Evolutionary conservation across 2,329 filamentous ascomycete genomes (phyloP), one percentile per base, ranked within the genome.

Genomic region (Cladorrhinum sp.): DNA sequence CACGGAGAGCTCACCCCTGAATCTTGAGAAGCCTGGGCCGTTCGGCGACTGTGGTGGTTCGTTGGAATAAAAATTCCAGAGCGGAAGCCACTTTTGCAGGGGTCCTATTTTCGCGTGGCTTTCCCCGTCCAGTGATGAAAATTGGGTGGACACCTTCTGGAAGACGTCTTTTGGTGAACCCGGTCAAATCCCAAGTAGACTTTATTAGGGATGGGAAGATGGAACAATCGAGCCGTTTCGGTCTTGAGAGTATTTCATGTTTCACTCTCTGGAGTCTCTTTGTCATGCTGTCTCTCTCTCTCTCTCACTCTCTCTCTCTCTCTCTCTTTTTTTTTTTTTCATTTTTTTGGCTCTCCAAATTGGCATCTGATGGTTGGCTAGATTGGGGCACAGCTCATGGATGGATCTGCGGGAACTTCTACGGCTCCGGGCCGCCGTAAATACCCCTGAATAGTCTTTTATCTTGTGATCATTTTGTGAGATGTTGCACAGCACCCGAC

Each of bases 31-130:
- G 22, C 27, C 23, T 23, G 52, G 23, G 52, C 52, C 22, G 3
- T 24, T 50, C 49, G 22, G 49, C 49, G 49, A 27, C 25, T 24
- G 24, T 50, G 49, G 24, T 50, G 49, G 49, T 24, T 50, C 24
- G 52, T 55, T 25, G 53, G 38, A 49, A 38, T 56, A 24, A 24
- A 55, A 55, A 41, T 13, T 18, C 20, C 22, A 24, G 51, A 41
- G 52, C 24, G 52, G 52, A 55, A 55, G 52, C 36, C 52, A 55
- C 53, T 56, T 55, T 55, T 49, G 53, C 53, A 55, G 53, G 53
- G 53, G 36, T 55, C 32, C 13, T 5, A 16, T 18, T 55, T 54
- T 54, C 41, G 41, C 41, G 41, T 45, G 27, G 27, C 29, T 18
- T 36, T 36, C 29, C 18, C 32, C 18, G 36, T 36, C n/a, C 16